These are phyloP conservation scores for Erythrophleum fordii DNA, from an alignment of 306 rosid species.

Conservation along the genomic window DNA sequence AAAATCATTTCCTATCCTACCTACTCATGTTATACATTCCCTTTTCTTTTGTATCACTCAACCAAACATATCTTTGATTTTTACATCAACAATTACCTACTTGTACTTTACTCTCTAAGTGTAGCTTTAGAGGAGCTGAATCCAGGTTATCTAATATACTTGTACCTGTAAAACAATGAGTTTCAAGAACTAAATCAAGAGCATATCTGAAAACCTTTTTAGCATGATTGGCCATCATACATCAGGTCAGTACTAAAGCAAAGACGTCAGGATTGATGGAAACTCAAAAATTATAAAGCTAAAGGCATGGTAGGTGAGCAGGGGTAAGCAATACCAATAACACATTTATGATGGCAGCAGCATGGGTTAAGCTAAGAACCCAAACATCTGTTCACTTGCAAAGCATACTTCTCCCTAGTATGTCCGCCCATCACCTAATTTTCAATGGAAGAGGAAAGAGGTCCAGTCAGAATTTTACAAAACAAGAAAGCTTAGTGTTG, in stretches of 20 bases:
- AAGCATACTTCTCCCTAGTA: background rate
- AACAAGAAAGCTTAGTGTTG: background rate
- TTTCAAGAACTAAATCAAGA: background rate
- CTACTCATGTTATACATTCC: no score
- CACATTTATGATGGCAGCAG: conserved; percentile 4
- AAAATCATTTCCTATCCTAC: no score
- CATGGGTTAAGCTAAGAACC: conserved; percentile 27
- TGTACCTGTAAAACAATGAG: background rate
- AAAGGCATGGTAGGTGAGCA: background rate
- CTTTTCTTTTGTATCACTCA: no score
- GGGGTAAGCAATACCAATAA: background rate
- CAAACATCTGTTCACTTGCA: background rate
- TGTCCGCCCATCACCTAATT: conserved; percentile 3
- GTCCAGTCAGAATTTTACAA: background rate
- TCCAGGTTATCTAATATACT: background rate
- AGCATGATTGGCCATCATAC: background rate
- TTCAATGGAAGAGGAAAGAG: background rate
- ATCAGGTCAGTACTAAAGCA: background rate
- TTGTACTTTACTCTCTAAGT: background rate
- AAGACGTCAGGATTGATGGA: background rate
- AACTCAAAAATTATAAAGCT: background rate
- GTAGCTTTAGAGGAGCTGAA: background rate
- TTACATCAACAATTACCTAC: background rate
- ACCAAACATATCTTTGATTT: no score
- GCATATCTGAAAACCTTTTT: background rate